Evolutionary conservation across 2,329 filamentous ascomycete genomes (phyloP), one percentile per base, ranked within the genome.

Genomic region (Ascomycota sp.): DNA sequence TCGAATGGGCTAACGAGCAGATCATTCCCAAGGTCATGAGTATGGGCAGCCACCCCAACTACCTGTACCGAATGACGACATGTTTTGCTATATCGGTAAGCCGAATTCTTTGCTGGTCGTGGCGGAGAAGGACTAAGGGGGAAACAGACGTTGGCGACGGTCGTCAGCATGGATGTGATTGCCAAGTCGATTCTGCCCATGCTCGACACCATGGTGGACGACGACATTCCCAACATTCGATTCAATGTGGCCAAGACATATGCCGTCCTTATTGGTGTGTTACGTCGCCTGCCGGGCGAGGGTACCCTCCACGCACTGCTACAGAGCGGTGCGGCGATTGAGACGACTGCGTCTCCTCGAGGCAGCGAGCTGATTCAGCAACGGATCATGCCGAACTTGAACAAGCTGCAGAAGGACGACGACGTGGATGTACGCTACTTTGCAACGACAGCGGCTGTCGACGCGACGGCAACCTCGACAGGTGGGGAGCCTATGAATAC

Each of bases 241-340:
- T 98, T 98, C 69, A 98, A 98, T 56, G 89, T 98, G 32, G 89
- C 89, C 45, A 98, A 98, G 64, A 95, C 89, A 32, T 98, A 95
- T 51, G 72, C 74, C 16, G 76, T 89, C 34, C 63, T 98, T 38
- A 83, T 95, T 47, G 75, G 79, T 44, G 83, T 84, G n/a, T 67
- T 98, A 48, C 83, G 86, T 57, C 78, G 82, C 45, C 66, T 98
- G 36, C 86, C 89, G 3, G 79, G 84, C 35, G 68, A 89, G 49
- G 83, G 83, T 39, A 95, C 86, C 10, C 65, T 95, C 40, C 72
- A 77, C 51, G 73, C 81, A 34, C 57, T 91, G 38, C 82, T 93
- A 56, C 89, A 92, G 62, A 69, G 76, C 25, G 76, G 72, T 37
- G 56, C 56, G 39, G 16, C 16, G 16, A 21, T 21, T 21, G 57